These are phyloP conservation scores for Begonia masoniana DNA, from an alignment of 306 rosid genomes.

Conservation along the genomic window DNA sequence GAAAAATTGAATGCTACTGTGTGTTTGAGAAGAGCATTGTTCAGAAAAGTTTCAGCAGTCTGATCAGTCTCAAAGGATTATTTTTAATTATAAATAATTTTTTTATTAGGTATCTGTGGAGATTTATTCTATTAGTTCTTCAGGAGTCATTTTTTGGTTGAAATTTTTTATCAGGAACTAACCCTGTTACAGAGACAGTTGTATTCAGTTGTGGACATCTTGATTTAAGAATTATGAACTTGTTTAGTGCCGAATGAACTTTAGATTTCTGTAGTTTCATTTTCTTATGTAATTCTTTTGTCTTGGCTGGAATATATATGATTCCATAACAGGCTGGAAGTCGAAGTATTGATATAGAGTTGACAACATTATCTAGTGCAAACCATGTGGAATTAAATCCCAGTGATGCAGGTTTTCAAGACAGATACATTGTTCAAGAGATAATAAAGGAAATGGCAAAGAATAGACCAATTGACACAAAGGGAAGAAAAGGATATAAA, in stretches of 20 bases:
- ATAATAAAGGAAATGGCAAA: slow-evolving; percentile 91
- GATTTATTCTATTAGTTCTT: too few relatives aligned
- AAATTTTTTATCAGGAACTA: too few relatives aligned
- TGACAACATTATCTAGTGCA: slow-evolving; percentile 77
- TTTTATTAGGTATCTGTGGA: too few relatives aligned
- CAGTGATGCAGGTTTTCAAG: slow-evolving; percentile 94
- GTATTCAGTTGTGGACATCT: too few relatives aligned
- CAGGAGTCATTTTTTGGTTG: too few relatives aligned
- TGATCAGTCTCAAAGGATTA: too few relatives aligned
- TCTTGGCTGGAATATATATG: background rate
- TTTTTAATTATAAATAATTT: too few relatives aligned
- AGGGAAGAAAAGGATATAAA: slow-evolving; percentile 78
- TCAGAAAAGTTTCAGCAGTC: too few relatives aligned
- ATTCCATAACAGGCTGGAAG: slow-evolving; percentile 71
- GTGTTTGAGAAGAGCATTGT: too few relatives aligned
- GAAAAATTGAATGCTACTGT: too few relatives aligned
- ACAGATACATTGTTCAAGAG: slow-evolving; percentile 86
- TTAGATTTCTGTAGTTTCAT: background rate
- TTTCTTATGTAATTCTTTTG: background rate
- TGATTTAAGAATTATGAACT: too few relatives aligned
- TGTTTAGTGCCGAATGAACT: background rate
- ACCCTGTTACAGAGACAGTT: too few relatives aligned
- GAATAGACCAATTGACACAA: slow-evolving; percentile 71
- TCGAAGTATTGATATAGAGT: slow-evolving; percentile 78
- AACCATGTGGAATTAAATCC: slow-evolving; percentile 84